phyloP scores from a whole-genome alignment of 2,329 filamentous ascomycete species.

The Neonectria ditissima region DNA sequence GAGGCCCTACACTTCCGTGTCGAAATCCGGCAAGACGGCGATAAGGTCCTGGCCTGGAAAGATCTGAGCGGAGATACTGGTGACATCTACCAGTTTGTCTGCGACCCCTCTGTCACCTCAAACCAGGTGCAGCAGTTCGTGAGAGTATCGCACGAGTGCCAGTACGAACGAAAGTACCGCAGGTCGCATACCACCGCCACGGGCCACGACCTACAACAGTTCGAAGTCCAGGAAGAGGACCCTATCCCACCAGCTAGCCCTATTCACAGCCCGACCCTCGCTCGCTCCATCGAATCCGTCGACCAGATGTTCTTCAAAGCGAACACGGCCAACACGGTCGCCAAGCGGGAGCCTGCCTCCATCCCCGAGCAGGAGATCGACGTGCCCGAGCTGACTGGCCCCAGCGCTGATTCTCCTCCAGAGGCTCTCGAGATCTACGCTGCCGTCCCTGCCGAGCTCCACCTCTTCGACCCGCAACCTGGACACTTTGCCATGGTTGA shows the following conservation, averaged over 20 bases:
- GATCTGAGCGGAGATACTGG: constrained; percentile 93
- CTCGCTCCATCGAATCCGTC: constrained; percentile 66
- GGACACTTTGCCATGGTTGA: constrained; percentile 89
- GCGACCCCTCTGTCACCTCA: constrained; percentile 77
- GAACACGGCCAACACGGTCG: constrained; percentile 59
- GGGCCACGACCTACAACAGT: constrained; percentile 82
- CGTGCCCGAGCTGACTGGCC: constrained; percentile 36
- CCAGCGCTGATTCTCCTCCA: constrained; percentile 62
- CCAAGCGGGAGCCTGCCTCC: constrained; percentile 56
- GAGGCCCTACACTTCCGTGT: constrained; percentile 88
- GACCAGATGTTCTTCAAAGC: constrained; percentile 67
- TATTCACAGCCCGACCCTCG: constrained; percentile 67
- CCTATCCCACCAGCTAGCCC: constrained; percentile 75
- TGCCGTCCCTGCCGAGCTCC: constrained; percentile 84
- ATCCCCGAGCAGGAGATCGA: constrained; percentile 50
- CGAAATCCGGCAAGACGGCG: constrained; percentile 81
- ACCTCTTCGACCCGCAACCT: constrained; percentile 91
- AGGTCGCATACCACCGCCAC: constrained; percentile 83
- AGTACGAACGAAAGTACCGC: constrained; percentile 96
- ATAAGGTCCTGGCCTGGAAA: constrained; percentile 92
- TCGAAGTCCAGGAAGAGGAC: constrained; percentile 77
- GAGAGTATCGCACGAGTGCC: constrained; percentile 87
- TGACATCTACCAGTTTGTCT: constrained; percentile 98
- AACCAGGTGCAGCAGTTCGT: constrained; percentile 84
- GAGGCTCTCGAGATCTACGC: constrained; percentile 78